Conservation (phyloP, 768 basidiomycete genomes). For the Russula lepida region DNA sequence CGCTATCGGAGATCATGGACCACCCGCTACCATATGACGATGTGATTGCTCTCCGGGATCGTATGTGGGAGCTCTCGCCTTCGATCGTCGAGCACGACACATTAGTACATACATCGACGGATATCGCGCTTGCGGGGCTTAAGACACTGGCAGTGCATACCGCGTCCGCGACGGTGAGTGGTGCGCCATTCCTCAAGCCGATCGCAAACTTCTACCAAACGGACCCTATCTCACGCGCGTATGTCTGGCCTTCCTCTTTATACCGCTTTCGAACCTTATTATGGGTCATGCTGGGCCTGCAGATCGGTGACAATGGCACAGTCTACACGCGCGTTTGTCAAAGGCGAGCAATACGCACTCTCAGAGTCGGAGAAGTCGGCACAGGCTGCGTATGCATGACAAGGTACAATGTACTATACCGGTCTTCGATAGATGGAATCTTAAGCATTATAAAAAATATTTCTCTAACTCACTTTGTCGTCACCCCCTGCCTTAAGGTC, state of each 20-base stretch:
- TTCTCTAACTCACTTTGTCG: neutral
- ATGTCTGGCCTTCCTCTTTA: conserved; percentile 31
- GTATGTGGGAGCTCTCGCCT: conserved; percentile 96
- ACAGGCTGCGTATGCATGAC: conserved; percentile 39
- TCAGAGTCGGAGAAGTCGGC: conserved; percentile 38
- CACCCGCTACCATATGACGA: conserved; percentile 84
- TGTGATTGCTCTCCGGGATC: conserved; percentile 70
- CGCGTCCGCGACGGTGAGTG: conserved; percentile 46
- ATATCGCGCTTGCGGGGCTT: conserved; percentile 65
- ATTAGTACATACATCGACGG: conserved; percentile 66
- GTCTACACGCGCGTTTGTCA: conserved; percentile 80
- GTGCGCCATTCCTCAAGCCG: conserved; percentile 62
- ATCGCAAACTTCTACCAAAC: conserved; percentile 95
- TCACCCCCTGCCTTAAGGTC: neutral
- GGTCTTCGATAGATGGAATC: conserved; percentile 11
- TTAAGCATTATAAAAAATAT: conserved; percentile 6
- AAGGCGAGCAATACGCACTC: conserved; percentile 57
- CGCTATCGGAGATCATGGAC: conserved; percentile 83
- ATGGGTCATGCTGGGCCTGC: neutral
- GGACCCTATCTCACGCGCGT: conserved; percentile 91
- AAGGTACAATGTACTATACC: neutral
- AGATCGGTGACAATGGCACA: conserved; percentile 96
- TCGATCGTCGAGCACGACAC: conserved; percentile 78
- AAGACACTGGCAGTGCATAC: conserved; percentile 46
- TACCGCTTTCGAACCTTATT: neutral